Conservation (phyloP, 352 stramenopile species). For the Lagenidium giganteum region DNA sequence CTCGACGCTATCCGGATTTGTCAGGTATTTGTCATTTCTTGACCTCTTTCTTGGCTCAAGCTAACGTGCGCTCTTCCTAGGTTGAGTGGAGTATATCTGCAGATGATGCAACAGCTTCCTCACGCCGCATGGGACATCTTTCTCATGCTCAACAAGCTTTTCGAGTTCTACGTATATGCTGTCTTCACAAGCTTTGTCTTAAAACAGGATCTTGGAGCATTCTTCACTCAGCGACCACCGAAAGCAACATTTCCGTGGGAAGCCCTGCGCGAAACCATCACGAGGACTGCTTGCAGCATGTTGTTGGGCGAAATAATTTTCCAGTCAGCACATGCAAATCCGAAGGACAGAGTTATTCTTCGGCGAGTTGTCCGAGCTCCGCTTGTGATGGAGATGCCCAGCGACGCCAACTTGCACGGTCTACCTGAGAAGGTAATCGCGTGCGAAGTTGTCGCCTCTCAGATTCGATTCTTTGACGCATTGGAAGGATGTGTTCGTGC, state of each 20-base stretch:
- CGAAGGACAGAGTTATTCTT: slow-evolving; percentile 28
- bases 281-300: slow-evolving; percentile 3
- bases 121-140: slow-evolving; percentile 53
- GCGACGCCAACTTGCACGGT: slow-evolving; percentile 44
- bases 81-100: slow-evolving; percentile 66
- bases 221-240: too few species aligned
- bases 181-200: slow-evolving; percentile 51
- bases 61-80: too few species aligned
- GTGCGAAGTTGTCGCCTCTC: slow-evolving; percentile 46
- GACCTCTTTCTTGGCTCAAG: too few species aligned
- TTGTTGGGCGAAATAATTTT: slow-evolving; percentile 14
- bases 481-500: slow-evolving; percentile 46
- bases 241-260: slow-evolving; percentile 3
- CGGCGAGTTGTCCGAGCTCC: slow-evolving; percentile 33
- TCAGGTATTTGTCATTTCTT: slow-evolving; percentile 29
- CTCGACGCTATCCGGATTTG: slow-evolving; percentile 62
- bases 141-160: slow-evolving; percentile 48
- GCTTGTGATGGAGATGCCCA: slow-evolving; percentile 27
- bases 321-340: too few species aligned
- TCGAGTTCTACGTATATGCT: slow-evolving; percentile 66
- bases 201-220: slow-evolving; percentile 28
- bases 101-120: slow-evolving; percentile 73
- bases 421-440: slow-evolving; percentile 50
- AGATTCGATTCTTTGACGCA: slow-evolving; percentile 45
- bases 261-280: slow-evolving; percentile 6